A percentile compares a stretch with the other conserved stretches of the same genome.
Evolutionary conservation across 1,284 basidiomycete genomes (phyloP).

Genomic region (Irpex lacteus): DNA sequence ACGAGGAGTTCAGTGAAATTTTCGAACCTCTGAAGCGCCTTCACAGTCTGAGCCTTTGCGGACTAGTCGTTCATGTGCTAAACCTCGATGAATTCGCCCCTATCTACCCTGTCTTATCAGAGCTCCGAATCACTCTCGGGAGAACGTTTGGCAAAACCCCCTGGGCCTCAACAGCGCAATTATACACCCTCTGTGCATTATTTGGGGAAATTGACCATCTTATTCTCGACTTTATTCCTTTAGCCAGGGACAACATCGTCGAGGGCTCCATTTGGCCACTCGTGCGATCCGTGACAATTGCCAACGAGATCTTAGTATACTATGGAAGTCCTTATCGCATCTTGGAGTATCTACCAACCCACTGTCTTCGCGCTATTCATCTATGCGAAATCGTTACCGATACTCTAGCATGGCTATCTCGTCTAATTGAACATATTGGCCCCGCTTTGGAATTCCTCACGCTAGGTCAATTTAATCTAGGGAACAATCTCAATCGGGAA

Average conservation of each 20-base stretch:
- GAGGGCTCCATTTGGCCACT: neutral
- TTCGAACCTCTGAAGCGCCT: neutral
- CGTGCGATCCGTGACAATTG: neutral
- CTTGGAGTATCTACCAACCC: neutral
- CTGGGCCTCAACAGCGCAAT: neutral
- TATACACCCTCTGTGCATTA: neutral
- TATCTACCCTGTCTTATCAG: neutral
- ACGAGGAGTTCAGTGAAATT: neutral
- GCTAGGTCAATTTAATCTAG: neutral
- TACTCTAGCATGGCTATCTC: neutral
- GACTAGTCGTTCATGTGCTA: neutral
- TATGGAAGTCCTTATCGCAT: neutral
- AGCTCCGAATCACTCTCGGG: neutral
- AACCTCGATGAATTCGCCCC: neutral
- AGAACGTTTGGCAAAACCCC: neutral
- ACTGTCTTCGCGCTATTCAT: neutral
- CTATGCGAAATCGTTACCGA: neutral
- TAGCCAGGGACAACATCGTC: too few relatives aligned
- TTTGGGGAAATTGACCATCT: neutral
- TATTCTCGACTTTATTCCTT: too few relatives aligned
- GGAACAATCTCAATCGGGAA: too few relatives aligned
- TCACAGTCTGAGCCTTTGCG: neutral
- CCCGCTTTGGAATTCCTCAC: neutral
- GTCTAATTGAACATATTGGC: neutral
- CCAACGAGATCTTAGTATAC: neutral